Base-by-base conservation (phyloP, 805 yeast species). In the Yarrowia osloensis region DNA sequence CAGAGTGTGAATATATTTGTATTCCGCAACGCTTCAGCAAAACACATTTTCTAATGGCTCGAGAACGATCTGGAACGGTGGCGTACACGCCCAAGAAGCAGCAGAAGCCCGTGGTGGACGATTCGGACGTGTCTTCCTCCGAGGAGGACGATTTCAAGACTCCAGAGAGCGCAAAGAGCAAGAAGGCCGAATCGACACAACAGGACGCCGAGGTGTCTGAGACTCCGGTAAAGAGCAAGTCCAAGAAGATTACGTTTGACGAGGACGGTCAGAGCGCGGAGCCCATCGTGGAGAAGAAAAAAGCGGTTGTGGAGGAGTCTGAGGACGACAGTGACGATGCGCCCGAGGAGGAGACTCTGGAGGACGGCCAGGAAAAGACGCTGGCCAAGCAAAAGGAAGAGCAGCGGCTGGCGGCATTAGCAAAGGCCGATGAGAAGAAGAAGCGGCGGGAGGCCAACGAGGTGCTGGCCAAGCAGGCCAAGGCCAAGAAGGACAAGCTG, bases 341-440 rank as follows among this genome's bases (percentile, higher is more conserved):
- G 3, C 79, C 79, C 15, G 79, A 77, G 50, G 79, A 77, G 66
- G 76, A 74, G 49, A 68, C 72, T 11, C 69, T 74, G 55, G 46
- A 62, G 22, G 71, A 66, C 9, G 69, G 77, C 1, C 69, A 71
- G 15, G 62, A 63, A 28, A 42, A 67, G 22, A 49, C 66, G 11
- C 33, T 52, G 57, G 49, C 39, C 26, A 39, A 67, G 39, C 67
- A 50, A 24, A 65, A 67, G 21, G 69, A 68, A 42, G 67, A 35
- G 31, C 40, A 67, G 59, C 35, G 49, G 15, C 15, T 57, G 26
- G 24, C 29, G 13, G 57, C 69, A 57, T 67, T 67, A 37, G 66
- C 67, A 29, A 33, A 65, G 40, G 61, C 66, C 29, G 65, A 40
- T 28, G 69, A 67, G 35, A 74, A 73, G 65, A 70, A 72, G 62